Base-by-base conservation (phyloP, 306 rosid species). In the Castanopsis chinensis region DNA sequence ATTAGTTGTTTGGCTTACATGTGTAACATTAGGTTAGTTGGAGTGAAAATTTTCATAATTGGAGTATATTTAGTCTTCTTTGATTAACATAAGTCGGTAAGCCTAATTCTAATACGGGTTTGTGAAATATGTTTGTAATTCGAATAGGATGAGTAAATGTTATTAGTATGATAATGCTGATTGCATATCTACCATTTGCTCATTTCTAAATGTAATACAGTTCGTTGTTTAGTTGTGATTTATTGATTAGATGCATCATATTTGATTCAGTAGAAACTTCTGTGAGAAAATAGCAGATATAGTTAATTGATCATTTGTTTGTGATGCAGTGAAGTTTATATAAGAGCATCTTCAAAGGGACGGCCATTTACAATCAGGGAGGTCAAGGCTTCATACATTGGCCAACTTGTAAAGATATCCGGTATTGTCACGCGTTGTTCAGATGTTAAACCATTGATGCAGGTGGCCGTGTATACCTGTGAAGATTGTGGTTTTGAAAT, bases 401-500 rank as follows among this genome's bases (percentile, higher is more conserved):
- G 99, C 25, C 98, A 93, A 86, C 98, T 96, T 72, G 98, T 93
- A 60, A 91, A 89, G 87, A 89, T 90, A 85, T 88, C 98, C 61
- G 99, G 99, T 69, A 96, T 93, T 72, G 99, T 91, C 79, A 93
- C 91, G 0, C 96, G 98, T 51, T 96, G 99, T 83, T 96, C 99
- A 6, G 99, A 93, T 83, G 99, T 96, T 57, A 96, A 96, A 84
- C 99, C 99, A 71, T 80, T 96, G 87, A 91, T 93, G 99, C 88
- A 92, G 82, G 99, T 96, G 76, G 98, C 99, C 77, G 98, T 96
- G 25, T 96, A 96, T 83, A 96, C 98, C 11, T 96, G 99, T 32
- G 99, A 96, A 86, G 96, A 96, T 74, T 96, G 99, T 64, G 99
- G 97, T 77, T 96, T 93, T 79, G 99, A 96, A 92, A 96, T 96